Evolutionary conservation across 2,329 filamentous ascomycete genomes (phyloP), one percentile per base, ranked within the genome.

Genomic region (Diaporthe citrichinensis): DNA sequence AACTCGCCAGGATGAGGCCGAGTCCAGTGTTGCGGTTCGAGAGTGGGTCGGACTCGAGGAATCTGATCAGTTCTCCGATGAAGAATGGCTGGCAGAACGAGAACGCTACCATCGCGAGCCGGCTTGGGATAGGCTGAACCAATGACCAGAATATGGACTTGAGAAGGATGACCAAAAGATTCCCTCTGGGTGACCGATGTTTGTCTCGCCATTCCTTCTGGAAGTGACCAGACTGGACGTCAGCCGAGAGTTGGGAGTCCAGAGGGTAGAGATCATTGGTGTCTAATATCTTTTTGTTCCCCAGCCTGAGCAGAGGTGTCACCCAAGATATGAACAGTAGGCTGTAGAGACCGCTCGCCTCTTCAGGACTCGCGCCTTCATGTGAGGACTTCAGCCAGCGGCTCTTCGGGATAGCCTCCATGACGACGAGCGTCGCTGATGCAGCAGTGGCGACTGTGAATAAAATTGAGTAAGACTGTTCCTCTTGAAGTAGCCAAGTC

Each of bases 41-140:
- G 10, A 65, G 12, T 5, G 81, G 74, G 31, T 79, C 53, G 4
- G 58, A 7, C 14, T 81, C 77, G 9, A 86, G 78, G 59, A 84
- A 84, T 3, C 77, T 73, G 1, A 88, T 78, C 0, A 86, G 80
- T 0, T 80, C 78, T 15, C 85, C 79, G 76, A 87, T 85, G 58
- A 88, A 84, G 46, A 87, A 84, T 0, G 86, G 86, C 69, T 86
- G 85, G 57, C 84, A 85, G 53, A 86, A 85, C 31, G 80, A 84
- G 76, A 87, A 85, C 23, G 81, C 84, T 8, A 85, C 80, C 12
- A 85, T 78, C 2, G 82, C 83, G 8, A 85, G 77, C 5, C 85
- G 81, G 1, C 85, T 84, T 0, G 80, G 79, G 0, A 86, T 74
- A 0, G 85, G 84, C 0, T 83, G 72, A 0, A 86, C 69, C 4